Conservation (phyloP, 2,329 filamentous ascomycete species). For the Phialocephala sp. region DNA sequence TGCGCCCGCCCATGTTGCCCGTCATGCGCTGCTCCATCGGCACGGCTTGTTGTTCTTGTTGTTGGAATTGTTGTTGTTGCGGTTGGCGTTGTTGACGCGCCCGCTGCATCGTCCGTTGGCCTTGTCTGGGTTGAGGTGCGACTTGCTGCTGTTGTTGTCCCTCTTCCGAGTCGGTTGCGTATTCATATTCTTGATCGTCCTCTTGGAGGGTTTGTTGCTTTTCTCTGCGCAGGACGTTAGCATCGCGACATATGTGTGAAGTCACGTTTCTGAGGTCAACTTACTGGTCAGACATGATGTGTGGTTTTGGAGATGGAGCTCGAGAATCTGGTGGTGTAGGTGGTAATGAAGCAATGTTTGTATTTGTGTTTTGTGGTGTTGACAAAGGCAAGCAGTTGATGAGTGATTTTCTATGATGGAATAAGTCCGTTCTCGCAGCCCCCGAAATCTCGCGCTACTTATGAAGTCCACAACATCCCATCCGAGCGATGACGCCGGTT, state of each 20-base stretch:
- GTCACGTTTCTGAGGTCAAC: conserved; percentile 10
- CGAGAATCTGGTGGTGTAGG: conserved; percentile 23
- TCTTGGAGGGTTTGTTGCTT: conserved; percentile 38
- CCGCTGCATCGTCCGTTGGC: conserved; percentile 44
- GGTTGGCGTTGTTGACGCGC: conserved; percentile 48
- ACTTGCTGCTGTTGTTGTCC: conserved; percentile 31
- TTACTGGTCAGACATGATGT: conserved; percentile 38
- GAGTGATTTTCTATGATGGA: neutral
- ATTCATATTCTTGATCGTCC: conserved; percentile 35
- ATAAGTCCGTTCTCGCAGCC: neutral
- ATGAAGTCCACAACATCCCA: neutral
- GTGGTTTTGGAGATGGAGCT: conserved; percentile 14
- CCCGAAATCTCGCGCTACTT: neutral
- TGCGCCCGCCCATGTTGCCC: conserved; percentile 39
- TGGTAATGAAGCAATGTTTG: conserved; percentile 21
- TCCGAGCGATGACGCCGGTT: conserved; percentile 3
- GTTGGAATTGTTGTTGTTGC: conserved; percentile 41
- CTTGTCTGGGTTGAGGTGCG: conserved; percentile 29
- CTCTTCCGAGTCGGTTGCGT: conserved; percentile 35
- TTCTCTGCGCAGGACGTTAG: conserved; percentile 29
- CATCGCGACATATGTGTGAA: no score
- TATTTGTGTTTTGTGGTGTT: neutral
- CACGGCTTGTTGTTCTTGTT: conserved; percentile 36
- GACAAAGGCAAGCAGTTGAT: neutral
- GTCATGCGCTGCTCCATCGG: conserved; percentile 34